Conservation (phyloP, 73 alveolate species). For the Paramecium tetraurelia region DNA sequence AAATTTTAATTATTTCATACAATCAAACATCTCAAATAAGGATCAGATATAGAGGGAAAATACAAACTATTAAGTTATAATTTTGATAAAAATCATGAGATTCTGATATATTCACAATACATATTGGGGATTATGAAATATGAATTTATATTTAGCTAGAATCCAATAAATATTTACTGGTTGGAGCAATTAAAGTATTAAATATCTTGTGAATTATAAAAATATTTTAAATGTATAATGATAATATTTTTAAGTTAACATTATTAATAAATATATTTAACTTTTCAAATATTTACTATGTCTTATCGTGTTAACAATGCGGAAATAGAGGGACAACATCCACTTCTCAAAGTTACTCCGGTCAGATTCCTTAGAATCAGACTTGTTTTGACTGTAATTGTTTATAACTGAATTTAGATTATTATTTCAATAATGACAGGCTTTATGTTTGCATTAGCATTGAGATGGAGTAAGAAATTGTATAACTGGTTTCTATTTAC, state of each 20-base stretch:
- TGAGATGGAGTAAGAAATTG: conserved; percentile 1
- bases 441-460: background rate
- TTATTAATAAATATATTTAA: background rate
- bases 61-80: too few species aligned
- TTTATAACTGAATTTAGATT: background rate
- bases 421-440: background rate
- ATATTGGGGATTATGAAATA: too few species aligned
- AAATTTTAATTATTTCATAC: too few species aligned
- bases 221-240: too few species aligned
- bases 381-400: background rate
- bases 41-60: too few species aligned
- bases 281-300: conserved; percentile 2
- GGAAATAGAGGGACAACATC: conserved; percentile 33
- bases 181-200: too few species aligned
- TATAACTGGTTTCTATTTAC: background rate
- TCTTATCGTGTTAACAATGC: background rate
- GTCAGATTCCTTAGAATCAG: background rate
- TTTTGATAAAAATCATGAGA: too few species aligned
- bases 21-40: too few species aligned
- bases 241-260: background rate
- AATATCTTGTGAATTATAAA: too few species aligned
- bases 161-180: too few species aligned
- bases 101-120: too few species aligned
- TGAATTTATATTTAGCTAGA: too few species aligned
- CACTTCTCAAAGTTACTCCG: background rate